phyloP scores from a whole-genome alignment of 345 rosid species.

The Eutrema heterophyllum region DNA sequence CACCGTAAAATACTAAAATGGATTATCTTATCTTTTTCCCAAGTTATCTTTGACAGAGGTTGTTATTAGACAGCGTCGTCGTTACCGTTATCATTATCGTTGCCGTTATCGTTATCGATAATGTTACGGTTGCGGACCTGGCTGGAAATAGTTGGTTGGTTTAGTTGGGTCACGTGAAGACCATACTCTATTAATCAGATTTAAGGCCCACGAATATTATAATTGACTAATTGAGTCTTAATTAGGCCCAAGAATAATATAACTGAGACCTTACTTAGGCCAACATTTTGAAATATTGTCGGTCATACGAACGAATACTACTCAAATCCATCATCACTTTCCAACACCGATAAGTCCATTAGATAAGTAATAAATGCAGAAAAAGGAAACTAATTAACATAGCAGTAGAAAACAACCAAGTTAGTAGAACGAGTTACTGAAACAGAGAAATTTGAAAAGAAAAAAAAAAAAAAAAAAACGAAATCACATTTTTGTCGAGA shows the following conservation, averaged over 20 bases:
- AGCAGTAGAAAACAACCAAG: too few relatives aligned
- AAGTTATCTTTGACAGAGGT: neutral
- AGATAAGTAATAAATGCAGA: too few relatives aligned
- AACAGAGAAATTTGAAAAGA: neutral
- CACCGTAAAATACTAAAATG: neutral
- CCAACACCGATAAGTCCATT: too few relatives aligned
- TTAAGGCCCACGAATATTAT: neutral
- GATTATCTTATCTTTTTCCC: neutral
- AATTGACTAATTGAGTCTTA: too few relatives aligned
- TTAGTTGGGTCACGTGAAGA: constrained; percentile 3
- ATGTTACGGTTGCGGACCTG: neutral
- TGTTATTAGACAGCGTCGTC: neutral
- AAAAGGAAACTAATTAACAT: too few relatives aligned
- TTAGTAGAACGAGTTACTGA: neutral
- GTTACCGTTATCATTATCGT: too few relatives aligned
- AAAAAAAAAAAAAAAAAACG: too few relatives aligned
- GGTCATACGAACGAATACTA: too few relatives aligned
- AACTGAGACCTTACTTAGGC: neutral
- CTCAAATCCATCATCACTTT: neutral
- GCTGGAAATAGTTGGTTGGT: neutral
- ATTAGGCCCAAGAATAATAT: too few relatives aligned
- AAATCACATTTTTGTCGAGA: too few relatives aligned
- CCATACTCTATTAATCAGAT: neutral
- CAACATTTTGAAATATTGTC: neutral
- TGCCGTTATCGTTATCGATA: neutral